Evolutionary conservation across 106 monocot genomes (phyloP), one percentile per base, ranked within the genome.

Genomic region (Dendrobium chrysotoxum): DNA sequence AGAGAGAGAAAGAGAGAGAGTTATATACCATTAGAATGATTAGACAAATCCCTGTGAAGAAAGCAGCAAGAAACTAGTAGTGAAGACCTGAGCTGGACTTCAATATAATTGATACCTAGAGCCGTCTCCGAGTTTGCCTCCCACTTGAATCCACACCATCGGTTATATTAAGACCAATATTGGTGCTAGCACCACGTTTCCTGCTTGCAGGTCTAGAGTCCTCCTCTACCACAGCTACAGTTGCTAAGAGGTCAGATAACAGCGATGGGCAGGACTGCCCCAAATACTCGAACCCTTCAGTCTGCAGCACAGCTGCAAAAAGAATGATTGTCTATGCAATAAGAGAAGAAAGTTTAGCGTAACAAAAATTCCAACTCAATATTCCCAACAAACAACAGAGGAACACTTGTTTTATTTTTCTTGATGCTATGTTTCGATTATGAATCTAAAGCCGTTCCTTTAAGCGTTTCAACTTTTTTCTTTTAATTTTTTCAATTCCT

Each of bases 231-330:
- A 86, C 90, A 21, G 92, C 95, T 40, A 95, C 85, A 64, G 92
- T 89, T 41, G 87, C 82, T 66, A 95, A 82, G 20, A 95, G 74
- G 45, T 95, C 95, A 2, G 88, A 87, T 5, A 95, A 67, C 40
- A 95, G 82, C 0, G 90, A 81, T 0, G 95, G 92, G 72, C 92
- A 95, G 8, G 88, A 77, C 53, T 84, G 83, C 83, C 90, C 84
- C 82, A 95, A 50, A 78, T 90, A 75, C 16, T 67, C 80, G 41
- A 88, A 95, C 4, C 95, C 95, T 87, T 92, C 92, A 41, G 88
- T 87, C 87, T 87, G 87, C 95, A 95, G 90, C 57, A 95, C 88
- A 87, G 75, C 95, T 95, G 90, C 81, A 89, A 85, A 44, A 78
- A 84, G 71, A 83, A 50, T 28, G 77, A 86, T 25, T 53, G 72